phyloP scores from a whole-genome alignment of 352 stramenopile genomes.

The Globisporangium rhizosaccharum region DNA sequence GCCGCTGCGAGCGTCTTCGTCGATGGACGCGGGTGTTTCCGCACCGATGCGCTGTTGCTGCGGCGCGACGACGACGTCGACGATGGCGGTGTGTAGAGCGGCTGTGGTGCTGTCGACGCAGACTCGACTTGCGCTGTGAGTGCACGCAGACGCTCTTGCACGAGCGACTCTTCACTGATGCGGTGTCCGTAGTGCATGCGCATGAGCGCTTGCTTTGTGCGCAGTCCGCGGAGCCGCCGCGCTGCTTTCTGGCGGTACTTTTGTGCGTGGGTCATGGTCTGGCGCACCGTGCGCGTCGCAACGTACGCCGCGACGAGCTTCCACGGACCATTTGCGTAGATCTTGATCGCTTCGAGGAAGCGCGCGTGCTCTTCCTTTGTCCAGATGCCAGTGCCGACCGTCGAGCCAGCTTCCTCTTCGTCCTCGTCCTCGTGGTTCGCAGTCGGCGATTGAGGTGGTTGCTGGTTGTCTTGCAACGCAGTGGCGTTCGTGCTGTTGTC shows the following conservation, averaged over 20 bases:
- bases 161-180: slow-evolving; percentile 57
- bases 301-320: slow-evolving; percentile 61
- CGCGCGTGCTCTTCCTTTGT: slow-evolving; percentile 54
- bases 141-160: slow-evolving; percentile 49
- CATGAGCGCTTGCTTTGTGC: slow-evolving; percentile 71
- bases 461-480: neutral
- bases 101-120: neutral
- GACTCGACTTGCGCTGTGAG: slow-evolving; percentile 19
- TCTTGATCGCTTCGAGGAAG: slow-evolving; percentile 73
- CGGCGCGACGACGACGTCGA: neutral
- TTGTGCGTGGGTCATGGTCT: slow-evolving; percentile 75
- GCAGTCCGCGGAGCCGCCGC: slow-evolving; percentile 47
- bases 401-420: slow-evolving; percentile 7
- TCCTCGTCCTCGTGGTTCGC: neutral
- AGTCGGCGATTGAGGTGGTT: neutral
- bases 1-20: neutral
- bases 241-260: slow-evolving; percentile 68
- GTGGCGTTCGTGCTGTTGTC: neutral
- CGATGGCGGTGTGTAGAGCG: slow-evolving; percentile 9
- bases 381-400: slow-evolving; percentile 45
- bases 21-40: neutral
- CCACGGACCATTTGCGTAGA: slow-evolving; percentile 65
- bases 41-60: neutral
- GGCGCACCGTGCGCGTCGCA: slow-evolving; percentile 58
- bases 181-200: slow-evolving; percentile 61